phyloP scores from a whole-genome alignment of 768 basidiomycete species.

The Rhodotorula diobovata region DNA sequence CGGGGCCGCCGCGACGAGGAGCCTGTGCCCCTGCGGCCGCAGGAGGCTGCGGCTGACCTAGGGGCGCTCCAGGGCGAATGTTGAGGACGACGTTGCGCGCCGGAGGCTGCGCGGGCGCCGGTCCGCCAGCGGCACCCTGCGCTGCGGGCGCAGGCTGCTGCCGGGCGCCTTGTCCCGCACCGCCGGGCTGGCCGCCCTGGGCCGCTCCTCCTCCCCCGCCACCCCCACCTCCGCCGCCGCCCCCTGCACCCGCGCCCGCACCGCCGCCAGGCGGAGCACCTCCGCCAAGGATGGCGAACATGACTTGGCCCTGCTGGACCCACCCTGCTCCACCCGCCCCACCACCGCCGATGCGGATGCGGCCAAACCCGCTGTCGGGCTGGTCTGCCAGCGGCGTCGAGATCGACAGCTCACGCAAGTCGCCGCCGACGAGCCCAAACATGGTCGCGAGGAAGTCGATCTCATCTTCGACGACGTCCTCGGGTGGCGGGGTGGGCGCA shows the following conservation, averaged over 20 bases:
- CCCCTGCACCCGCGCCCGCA: background rate
- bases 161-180: too few species aligned
- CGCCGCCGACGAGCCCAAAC: background rate
- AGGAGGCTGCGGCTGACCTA: too few species aligned
- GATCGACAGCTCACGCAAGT: background rate
- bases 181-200: background rate
- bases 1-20: too few species aligned
- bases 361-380: background rate
- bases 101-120: too few species aligned
- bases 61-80: too few species aligned
- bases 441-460: background rate
- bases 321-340: background rate
- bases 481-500: background rate
- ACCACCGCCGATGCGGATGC: background rate
- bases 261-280: background rate
- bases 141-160: too few species aligned
- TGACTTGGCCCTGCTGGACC: background rate
- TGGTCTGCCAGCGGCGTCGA: constrained; percentile 2
- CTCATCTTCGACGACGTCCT: background rate
- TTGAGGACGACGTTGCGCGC: too few species aligned
- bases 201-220: background rate
- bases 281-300: background rate
- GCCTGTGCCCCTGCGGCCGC: too few species aligned
- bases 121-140: too few species aligned
- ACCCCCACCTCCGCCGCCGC: background rate